Evolutionary conservation across 352 stramenopile genomes (phyloP).

Genomic region (Nothophytophthora sp.): DNA sequence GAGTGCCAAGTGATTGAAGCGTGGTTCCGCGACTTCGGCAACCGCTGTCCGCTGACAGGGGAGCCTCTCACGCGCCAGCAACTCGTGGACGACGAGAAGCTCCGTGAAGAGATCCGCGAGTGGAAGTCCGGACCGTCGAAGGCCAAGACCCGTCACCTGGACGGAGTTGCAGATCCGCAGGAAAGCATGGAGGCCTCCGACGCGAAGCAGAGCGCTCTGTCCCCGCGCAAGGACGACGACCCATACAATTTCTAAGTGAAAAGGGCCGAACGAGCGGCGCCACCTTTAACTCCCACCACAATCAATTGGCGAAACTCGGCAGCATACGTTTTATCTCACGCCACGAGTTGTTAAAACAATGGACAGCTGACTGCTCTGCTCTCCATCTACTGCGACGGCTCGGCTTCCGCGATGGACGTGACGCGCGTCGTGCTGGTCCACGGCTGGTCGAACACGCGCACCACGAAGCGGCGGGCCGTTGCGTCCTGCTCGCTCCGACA

Average conservation of each 20-base stretch:
- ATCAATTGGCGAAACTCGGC: no score
- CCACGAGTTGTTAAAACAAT: no score
- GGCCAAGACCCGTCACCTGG: not conserved
- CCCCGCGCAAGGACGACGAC: slow-evolving; percentile 16
- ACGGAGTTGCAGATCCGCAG: slow-evolving; percentile 4
- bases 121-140: slow-evolving; percentile 63
- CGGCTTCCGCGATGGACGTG: slow-evolving; percentile 14
- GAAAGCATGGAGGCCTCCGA: not conserved
- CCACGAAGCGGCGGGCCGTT: slow-evolving; percentile 20
- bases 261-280: no score
- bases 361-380: no score
- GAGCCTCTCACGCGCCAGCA: slow-evolving; percentile 62
- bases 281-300: no score
- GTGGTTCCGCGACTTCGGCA: slow-evolving; percentile 85
- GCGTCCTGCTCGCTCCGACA: slow-evolving; percentile 22
- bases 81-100: slow-evolving; percentile 48
- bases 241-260: slow-evolving; percentile 27
- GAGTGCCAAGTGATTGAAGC: slow-evolving; percentile 76
- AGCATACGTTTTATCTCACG: no score
- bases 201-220: slow-evolving; percentile 1
- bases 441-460: slow-evolving; percentile 30
- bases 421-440: slow-evolving; percentile 35
- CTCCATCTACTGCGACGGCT: slow-evolving; percentile 4
- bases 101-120: slow-evolving; percentile 57
- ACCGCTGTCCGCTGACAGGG: slow-evolving; percentile 73